Evolutionary conservation across 108 stramenopile genomes (phyloP).

Genomic region (Cyclotella atomus): DNA sequence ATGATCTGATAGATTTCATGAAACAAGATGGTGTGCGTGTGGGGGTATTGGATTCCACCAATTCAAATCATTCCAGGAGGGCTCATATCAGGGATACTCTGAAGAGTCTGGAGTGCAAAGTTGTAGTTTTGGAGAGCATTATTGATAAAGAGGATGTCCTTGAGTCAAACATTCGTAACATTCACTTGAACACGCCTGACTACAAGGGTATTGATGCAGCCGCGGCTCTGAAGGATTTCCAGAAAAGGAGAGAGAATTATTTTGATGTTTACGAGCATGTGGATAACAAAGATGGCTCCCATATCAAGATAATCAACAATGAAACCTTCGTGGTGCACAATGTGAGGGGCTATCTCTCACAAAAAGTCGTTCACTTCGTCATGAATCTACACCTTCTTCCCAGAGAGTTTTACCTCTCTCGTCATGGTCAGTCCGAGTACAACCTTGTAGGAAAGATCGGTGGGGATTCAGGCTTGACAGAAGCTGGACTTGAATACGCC

Average conservation of each 20-base stretch:
- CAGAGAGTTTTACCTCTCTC: slow-evolving; percentile 93
- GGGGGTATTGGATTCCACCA: slow-evolving; percentile 97
- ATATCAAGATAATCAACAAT: slow-evolving; percentile 89
- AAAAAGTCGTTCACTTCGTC: slow-evolving; percentile 92
- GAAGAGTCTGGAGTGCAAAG: slow-evolving; percentile 62
- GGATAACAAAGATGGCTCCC: slow-evolving; percentile 76
- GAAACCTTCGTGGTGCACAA: slow-evolving; percentile 85
- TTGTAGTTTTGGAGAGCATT: slow-evolving; percentile 92
- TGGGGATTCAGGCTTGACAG: slow-evolving; percentile 94
- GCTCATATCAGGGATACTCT: slow-evolving; percentile 59
- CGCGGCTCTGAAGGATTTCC: slow-evolving; percentile 86
- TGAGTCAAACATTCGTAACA: slow-evolving; percentile 85
- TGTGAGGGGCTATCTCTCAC: slow-evolving; percentile 85
- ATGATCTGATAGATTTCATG: slow-evolving; percentile 87
- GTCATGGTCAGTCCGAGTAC: slow-evolving; percentile 99
- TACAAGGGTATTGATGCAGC: slow-evolving; percentile 81
- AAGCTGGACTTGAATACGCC: slow-evolving; percentile 91
- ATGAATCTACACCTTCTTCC: slow-evolving; percentile 92
- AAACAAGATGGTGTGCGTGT: slow-evolving; percentile 86
- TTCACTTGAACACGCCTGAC: slow-evolving; percentile 90
- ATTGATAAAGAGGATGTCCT: slow-evolving; percentile 85
- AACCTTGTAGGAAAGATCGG: slow-evolving; percentile 98
- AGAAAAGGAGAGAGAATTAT: slow-evolving; percentile 85
- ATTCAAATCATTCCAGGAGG: slow-evolving; percentile 82
- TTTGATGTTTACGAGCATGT: slow-evolving; percentile 87